Base-by-base conservation (phyloP, 306 rosid genomes). In the Quercus engelmannii region DNA sequence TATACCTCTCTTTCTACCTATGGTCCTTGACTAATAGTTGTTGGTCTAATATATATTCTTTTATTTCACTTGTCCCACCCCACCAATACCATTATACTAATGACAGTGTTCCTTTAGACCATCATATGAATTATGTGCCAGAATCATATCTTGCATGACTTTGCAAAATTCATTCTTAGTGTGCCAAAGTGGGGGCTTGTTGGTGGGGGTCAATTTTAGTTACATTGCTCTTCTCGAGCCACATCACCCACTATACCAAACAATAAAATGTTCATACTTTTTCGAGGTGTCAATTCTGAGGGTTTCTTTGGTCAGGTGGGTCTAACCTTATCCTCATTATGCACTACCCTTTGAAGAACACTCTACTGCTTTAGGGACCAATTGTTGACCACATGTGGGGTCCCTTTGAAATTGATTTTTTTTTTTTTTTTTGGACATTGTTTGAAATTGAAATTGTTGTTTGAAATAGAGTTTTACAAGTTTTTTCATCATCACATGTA, bases 211-310 rank as follows among this genome's bases (percentile, higher is more conserved):
- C 35, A 28, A 28, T 35, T 72, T 15, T 64, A 64, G 35, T 56
- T 78, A 17, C 69, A 28, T 7, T 79, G 71, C 63, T 28, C 55
- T 74, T 56, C 56, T 79, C 64, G 55, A 76, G 86, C 86, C 85
- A 88, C 88, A 83, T 76, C 75, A 74, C 83, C 82, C 88, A 86
- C 83, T 76, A 64, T 46, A 62, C 56, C 61, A 46, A 88, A 76
- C 81, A 80, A 74, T 56, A 63, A 79, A 82, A 76, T 49, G 17
- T 68, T 57, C 5, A 41, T 41, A 41, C 46, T 52, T 58, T 83
- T 79, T 67, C 26, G 2, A 76, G 76, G 55, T 73, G 81, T 88
- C 83, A 85, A 83, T 69, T 73, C 76, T 78, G 49, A 41, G 78
- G 57, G 76, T 6, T 75, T 49, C 31, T 80, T 78, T 69, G 59